phyloP scores from a whole-genome alignment of 164 flowering plant genomes.

The Vitis rupestris region DNA sequence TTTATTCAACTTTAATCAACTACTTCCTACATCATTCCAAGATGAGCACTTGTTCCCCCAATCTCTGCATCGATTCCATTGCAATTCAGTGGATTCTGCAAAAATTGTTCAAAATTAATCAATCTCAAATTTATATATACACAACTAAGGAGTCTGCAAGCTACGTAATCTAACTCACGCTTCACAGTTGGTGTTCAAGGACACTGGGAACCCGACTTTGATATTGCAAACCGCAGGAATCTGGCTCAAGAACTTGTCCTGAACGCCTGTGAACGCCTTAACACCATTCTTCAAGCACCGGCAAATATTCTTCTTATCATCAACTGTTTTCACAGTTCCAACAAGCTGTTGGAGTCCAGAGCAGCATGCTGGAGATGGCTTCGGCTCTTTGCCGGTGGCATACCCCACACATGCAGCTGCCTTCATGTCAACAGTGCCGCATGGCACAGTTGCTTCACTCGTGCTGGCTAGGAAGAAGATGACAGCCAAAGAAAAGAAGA shows the following conservation, averaged over 20 bases:
- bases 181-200: conserved; percentile 33
- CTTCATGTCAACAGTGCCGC: conserved; percentile 24
- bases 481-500: conserved; percentile 20
- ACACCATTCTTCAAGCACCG: conserved; percentile 38
- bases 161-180: conserved; percentile 17
- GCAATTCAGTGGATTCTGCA: too few relatives aligned
- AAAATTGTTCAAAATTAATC: too few relatives aligned
- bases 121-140: too few relatives aligned
- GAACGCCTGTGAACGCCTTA: conserved; percentile 24
- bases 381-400: conserved; percentile 37
- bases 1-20: too few relatives aligned
- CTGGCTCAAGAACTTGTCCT: conserved; percentile 41
- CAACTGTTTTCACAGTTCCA: conserved; percentile 18
- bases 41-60: too few relatives aligned
- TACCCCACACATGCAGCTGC: conserved; percentile 35
- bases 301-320: conserved; percentile 42
- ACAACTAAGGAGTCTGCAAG: too few relatives aligned
- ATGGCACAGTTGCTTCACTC: conserved; percentile 25
- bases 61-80: too few relatives aligned
- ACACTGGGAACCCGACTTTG: conserved; percentile 46
- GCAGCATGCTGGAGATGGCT: conserved; percentile 36
- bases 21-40: too few relatives aligned
- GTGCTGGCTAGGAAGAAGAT: conserved; percentile 24
- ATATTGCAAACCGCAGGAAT: conserved; percentile 39
- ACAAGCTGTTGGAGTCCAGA: conserved; percentile 36